Conservation (phyloP, 2,329 filamentous ascomycete genomes). For the Grosmannia clavigera region DNA sequence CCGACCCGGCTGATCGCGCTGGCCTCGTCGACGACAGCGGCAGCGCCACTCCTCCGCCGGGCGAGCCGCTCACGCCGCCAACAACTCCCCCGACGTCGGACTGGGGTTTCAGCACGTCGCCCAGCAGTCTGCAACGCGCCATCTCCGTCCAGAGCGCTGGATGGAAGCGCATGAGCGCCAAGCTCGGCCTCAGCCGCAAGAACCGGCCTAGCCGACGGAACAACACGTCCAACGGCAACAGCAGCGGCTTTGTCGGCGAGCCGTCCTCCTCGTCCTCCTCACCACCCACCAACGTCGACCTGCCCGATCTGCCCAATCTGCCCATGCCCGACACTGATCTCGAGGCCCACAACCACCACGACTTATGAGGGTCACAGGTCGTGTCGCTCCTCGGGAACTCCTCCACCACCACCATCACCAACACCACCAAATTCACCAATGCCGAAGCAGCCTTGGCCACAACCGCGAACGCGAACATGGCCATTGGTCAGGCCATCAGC, state of each 20-base stretch:
- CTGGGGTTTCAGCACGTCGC: slow-evolving; percentile 38
- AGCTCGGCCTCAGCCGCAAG: slow-evolving; percentile 39
- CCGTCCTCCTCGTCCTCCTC: slow-evolving; percentile 1
- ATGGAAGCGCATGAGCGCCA: slow-evolving; percentile 54
- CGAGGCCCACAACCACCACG: slow-evolving; percentile 17
- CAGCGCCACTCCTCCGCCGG: slow-evolving; percentile 39
- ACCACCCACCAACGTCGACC: slow-evolving; percentile 15
- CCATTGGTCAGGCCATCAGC: slow-evolving; percentile 4
- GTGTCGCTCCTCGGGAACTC: slow-evolving; percentile 30
- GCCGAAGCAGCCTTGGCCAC: slow-evolving; percentile 7
- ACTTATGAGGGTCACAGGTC: slow-evolving; percentile 48
- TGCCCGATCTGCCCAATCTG: slow-evolving; percentile 14
- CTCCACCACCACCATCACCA: slow-evolving; percentile 8
- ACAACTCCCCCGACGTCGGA: slow-evolving; percentile 56
- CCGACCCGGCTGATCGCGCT: slow-evolving; percentile 34
- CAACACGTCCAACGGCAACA: slow-evolving; percentile 31
- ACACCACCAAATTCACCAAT: slow-evolving; percentile 11
- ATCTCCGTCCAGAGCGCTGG: slow-evolving; percentile 43
- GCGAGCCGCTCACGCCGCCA: slow-evolving; percentile 61
- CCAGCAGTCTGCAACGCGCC: slow-evolving; percentile 40
- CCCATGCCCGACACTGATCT: slow-evolving; percentile 21
- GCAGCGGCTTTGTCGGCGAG: slow-evolving; percentile 18
- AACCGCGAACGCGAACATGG: slow-evolving; percentile 7
- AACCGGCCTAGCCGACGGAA: slow-evolving; percentile 31
- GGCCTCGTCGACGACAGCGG: slow-evolving; percentile 53